Evolutionary conservation across 129 eudicot genomes (phyloP), one percentile per base, ranked within the genome.

Genomic region (Flaveria sonorensis): DNA sequence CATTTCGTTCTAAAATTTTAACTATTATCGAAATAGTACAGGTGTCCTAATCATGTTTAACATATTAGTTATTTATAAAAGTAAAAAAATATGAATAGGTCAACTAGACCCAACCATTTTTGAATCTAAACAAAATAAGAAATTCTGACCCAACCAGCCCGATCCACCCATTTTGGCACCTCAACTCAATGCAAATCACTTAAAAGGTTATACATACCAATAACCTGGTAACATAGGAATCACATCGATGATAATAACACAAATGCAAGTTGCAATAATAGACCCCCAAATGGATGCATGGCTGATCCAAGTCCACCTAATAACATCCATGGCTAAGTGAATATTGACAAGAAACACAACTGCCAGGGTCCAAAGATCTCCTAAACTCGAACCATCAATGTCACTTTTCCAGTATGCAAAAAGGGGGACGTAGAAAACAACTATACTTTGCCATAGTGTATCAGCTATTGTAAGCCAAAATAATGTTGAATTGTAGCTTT

Each of bases 231-330:
- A 75, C 14, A 80, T 6, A 0, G 96, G 92, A 39, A 94, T 36
- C 51, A 84, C 79, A 64, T 94, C 99, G 18, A 94, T 86, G 62
- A 86, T 50, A 48, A 94, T 85, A 83, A 94, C 93, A 80, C 93
- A 89, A 63, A 94, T 70, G 82, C 89, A 89, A 28, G 99, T 94
- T 4, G 92, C 96, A 59, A 86, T 0, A 55, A 89, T 89, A 1
- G 99, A 87, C 23, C 97, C 97, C 97, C 99, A 94, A 63, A 94
- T 85, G 62, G 88, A 77, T 28, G 86, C 92, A 82, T 94, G 97
- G 59, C 87, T 83, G 75, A 89, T 52, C 99, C 97, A 90, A 74
- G 82, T 83, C 99, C 99, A 94, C 59, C 97, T 83, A 57, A 85
- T 45, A 16, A 94, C 96, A 73, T 94, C 99, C 99, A 94, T 89